Evolutionary conservation across 108 stramenopile species (phyloP).

Genomic region (Skeletonema tropicum): DNA sequence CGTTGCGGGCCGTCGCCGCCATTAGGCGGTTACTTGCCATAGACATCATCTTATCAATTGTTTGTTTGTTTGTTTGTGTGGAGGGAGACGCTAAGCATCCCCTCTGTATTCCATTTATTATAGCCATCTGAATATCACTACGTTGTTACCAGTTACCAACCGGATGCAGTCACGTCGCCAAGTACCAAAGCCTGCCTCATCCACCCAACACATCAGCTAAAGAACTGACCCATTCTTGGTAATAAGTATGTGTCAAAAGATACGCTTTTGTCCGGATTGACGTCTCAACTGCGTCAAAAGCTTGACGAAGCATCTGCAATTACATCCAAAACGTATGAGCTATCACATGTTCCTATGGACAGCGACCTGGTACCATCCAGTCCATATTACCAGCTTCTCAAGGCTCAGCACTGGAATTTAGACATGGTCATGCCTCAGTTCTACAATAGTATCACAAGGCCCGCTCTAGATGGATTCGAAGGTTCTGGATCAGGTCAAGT

Average conservation of each 20-base stretch:
- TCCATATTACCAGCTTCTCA: constrained; percentile 37
- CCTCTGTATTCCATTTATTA: neutral
- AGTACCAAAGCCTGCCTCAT: neutral
- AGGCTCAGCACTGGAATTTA: constrained; percentile 24
- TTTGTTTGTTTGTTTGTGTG: neutral
- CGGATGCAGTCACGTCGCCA: neutral
- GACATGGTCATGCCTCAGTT: constrained; percentile 69
- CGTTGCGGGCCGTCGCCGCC: neutral
- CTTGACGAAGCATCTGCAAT: constrained; percentile 25
- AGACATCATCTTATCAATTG: neutral
- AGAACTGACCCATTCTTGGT: too few relatives aligned
- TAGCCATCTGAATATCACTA: too few relatives aligned
- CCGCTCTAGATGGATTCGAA: constrained; percentile 48
- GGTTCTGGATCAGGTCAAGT: constrained; percentile 14
- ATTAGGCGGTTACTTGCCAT: neutral
- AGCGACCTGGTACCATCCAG: constrained; percentile 37
- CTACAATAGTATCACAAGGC: constrained; percentile 60
- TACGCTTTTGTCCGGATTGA: constrained; percentile 45
- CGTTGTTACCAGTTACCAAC: neutral
- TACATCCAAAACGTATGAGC: constrained; percentile 3
- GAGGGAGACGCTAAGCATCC: constrained; percentile 6
- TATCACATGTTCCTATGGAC: constrained; percentile 63
- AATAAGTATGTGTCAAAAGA: too few relatives aligned
- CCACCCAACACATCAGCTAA: too few relatives aligned
- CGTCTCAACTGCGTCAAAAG: constrained; percentile 35